Evolutionary conservation across 1,284 basidiomycete species (phyloP), one percentile per base, ranked within the genome.

Genomic region (Papiliotrema nemorosa): DNA sequence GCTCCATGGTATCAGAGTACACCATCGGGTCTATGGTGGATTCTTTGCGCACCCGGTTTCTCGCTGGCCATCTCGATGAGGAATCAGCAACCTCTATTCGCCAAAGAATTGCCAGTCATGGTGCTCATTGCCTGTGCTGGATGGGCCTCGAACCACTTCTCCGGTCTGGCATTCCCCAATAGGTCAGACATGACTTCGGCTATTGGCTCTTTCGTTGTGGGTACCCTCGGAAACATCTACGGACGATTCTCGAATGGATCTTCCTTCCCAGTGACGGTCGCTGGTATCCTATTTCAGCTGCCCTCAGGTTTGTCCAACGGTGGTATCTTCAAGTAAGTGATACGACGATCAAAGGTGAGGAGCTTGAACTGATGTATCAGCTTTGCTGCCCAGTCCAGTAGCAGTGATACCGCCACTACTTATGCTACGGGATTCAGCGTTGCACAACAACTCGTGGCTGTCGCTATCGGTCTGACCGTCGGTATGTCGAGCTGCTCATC

Each of bases 251-350:
- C 87, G 68, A 78, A 81, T 29, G 70, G 71, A 25, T 66, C 67
- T 2, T 64, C 60, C 40, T 75, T 75, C 67, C 70, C 71, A 5
- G 73, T 75, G 51, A 75, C 67, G 38, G 66, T 68, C 27, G 86
- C 84, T 0, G 87, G 88, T 42, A 88, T 92, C 50, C 77, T 92
- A 16, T 88, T 91, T 74, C 90, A 93, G 75, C 80, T 93, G 1
- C 90, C 89, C 0, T 87, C 86, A 12, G 90, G 89, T 48, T 79
- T 92, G n/a, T 84, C 85, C 5, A 87, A 84, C 50, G 86, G 87
- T 24, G 88, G 90, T 33, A 79, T 93, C n/a, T 79, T 92, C 59
- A 83, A 82, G 57, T 70, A 14, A 3, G 22, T 24, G 10, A 13
- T 13, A 4, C 24, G n/a, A 20, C 21, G 18, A n/a, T 49, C 31